These are phyloP conservation scores for Malus hybrid DNA, from an alignment of 331 rosid species.

Conservation along the genomic window DNA sequence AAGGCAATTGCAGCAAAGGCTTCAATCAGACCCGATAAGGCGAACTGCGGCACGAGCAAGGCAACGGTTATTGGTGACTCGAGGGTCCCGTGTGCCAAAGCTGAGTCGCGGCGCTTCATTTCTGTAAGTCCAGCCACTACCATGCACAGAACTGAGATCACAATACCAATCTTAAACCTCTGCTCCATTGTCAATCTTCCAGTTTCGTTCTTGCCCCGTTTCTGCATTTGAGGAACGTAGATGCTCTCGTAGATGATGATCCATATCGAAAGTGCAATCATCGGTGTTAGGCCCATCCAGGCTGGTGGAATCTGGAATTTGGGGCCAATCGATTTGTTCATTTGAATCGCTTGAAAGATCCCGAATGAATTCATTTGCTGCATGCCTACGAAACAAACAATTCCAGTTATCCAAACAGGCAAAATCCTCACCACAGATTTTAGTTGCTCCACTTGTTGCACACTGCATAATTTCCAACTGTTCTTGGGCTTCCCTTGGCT, in stretches of 20 bases:
- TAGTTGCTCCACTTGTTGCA: slow-evolving; percentile 50
- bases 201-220: neutral
- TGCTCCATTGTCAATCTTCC: slow-evolving; percentile 34
- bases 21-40: slow-evolving; percentile 29
- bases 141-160: slow-evolving; percentile 38
- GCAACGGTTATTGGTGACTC: slow-evolving; percentile 32
- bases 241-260: slow-evolving; percentile 35
- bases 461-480: slow-evolving; percentile 38
- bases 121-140: slow-evolving; percentile 32
- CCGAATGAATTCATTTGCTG: slow-evolving; percentile 44
- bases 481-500: slow-evolving; percentile 14
- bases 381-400: slow-evolving; percentile 40
- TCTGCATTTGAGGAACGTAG: slow-evolving; percentile 21
- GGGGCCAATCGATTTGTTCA: slow-evolving; percentile 32
- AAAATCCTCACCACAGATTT: slow-evolving; percentile 29
- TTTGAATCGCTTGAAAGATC: slow-evolving; percentile 43
- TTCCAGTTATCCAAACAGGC: slow-evolving; percentile 46
- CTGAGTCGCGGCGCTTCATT: slow-evolving; percentile 19
- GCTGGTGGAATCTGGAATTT: slow-evolving; percentile 53
- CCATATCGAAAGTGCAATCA: slow-evolving; percentile 45
- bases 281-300: slow-evolving; percentile 42
- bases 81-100: slow-evolving; percentile 14
- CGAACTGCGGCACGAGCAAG: slow-evolving; percentile 45
- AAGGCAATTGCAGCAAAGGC: slow-evolving; percentile 45
- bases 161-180: slow-evolving; percentile 29